These are phyloP conservation scores for Diplocarpon rosae DNA, from an alignment of 2,329 filamentous ascomycete species.

Conservation along the genomic window DNA sequence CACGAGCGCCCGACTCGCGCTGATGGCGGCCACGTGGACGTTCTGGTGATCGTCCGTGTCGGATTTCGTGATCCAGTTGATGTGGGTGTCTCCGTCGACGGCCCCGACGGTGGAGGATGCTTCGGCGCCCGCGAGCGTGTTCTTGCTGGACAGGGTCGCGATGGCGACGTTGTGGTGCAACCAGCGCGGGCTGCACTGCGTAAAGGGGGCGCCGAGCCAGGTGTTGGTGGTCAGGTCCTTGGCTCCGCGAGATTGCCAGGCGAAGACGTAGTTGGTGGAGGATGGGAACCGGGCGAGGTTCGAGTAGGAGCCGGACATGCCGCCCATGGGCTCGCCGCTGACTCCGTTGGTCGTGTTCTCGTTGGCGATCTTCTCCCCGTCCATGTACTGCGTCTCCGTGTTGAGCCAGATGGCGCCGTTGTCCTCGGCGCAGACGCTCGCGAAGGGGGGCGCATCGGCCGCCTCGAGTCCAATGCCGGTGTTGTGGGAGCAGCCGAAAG, in stretches of 20 bases:
- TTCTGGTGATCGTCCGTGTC: slow-evolving; percentile 44
- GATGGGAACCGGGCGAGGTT: slow-evolving; percentile 41
- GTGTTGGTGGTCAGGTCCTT: slow-evolving; percentile 41
- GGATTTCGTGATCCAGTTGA: slow-evolving; percentile 46
- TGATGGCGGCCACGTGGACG: slow-evolving; percentile 46
- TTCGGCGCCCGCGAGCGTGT: slow-evolving; percentile 41
- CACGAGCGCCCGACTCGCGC: slow-evolving; percentile 40
- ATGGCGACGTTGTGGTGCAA: slow-evolving; percentile 47
- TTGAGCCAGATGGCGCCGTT: slow-evolving; percentile 55
- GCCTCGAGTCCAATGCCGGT: slow-evolving; percentile 53
- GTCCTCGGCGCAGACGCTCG: slow-evolving; percentile 49
- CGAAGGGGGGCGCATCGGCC: slow-evolving; percentile 45
- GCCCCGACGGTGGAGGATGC: slow-evolving; percentile 43
- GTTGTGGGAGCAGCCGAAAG: slow-evolving; percentile 54
- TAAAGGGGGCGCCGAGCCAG: slow-evolving; percentile 49
- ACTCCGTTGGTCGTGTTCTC: slow-evolving; percentile 50
- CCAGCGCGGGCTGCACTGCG: slow-evolving; percentile 29
- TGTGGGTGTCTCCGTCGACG: slow-evolving; percentile 42
- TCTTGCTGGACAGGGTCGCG: slow-evolving; percentile 44
- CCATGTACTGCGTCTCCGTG: slow-evolving; percentile 47
- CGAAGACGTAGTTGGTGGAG: slow-evolving; percentile 44
- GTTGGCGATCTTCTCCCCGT: slow-evolving; percentile 49
- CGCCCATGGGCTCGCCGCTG: slow-evolving; percentile 45
- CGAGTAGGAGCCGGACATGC: slow-evolving; percentile 53
- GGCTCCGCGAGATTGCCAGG: slow-evolving; percentile 51